phyloP scores from a whole-genome alignment of 2,329 filamentous ascomycete genomes.

The Pseudopithomyces maydicus region DNA sequence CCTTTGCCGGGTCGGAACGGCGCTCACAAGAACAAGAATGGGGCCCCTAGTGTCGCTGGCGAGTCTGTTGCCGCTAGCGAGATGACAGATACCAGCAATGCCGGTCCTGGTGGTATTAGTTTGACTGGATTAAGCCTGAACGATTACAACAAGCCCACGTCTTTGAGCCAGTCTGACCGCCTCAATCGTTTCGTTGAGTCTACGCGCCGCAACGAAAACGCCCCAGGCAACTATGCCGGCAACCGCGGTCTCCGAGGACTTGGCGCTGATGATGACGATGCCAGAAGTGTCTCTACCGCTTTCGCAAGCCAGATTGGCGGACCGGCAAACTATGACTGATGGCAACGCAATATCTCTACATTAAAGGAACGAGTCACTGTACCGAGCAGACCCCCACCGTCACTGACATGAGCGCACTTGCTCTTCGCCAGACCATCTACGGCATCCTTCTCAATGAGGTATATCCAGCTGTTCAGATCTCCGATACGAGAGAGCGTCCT shows the following conservation, averaged over 20 bases:
- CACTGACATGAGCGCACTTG: constrained; percentile 6
- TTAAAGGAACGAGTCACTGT: constrained; percentile 13
- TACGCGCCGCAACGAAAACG: constrained; percentile 66
- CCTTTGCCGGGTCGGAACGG: constrained; percentile 76
- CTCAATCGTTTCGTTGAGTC: constrained; percentile 94
- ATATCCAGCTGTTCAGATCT: neutral
- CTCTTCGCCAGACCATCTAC: neutral
- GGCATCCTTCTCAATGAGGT: neutral
- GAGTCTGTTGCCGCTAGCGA: constrained; percentile 93
- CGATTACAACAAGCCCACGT: constrained; percentile 72
- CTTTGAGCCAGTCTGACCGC: constrained; percentile 82
- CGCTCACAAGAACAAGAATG: constrained; percentile 66
- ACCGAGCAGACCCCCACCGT: constrained; percentile 7
- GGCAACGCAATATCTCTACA: neutral
- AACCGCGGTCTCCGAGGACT: constrained; percentile 50
- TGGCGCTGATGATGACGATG: constrained; percentile 79
- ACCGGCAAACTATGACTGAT: constrained; percentile 64
- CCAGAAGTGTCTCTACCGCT: constrained; percentile 92
- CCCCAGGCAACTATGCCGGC: constrained; percentile 44
- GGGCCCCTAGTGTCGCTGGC: constrained; percentile 79
- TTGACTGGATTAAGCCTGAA: constrained; percentile 81
- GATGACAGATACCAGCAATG: constrained; percentile 80
- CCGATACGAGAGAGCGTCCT: neutral
- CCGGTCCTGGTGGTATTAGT: constrained; percentile 83
- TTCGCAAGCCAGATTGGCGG: constrained; percentile 96